Evolutionary conservation across 176 grass and related monocot species (phyloP).

Genomic region (Triticum monococcum): DNA sequence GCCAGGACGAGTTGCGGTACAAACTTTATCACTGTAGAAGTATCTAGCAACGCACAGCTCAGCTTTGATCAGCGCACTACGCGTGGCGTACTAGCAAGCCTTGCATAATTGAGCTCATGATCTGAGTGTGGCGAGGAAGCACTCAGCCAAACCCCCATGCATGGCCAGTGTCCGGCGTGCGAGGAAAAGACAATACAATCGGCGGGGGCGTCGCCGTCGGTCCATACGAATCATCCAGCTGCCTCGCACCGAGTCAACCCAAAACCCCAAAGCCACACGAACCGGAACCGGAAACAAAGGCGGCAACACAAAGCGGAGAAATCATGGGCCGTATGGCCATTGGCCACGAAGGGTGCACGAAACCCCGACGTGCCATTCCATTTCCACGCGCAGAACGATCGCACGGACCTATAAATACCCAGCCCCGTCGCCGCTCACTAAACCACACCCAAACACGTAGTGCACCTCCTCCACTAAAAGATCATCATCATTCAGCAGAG

Average conservation of each 20-base stretch:
- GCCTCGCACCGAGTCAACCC: constrained; percentile 44
- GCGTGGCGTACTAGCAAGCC: neutral
- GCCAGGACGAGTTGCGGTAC: too few species aligned
- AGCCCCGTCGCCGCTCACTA: neutral
- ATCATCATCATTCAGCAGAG: neutral
- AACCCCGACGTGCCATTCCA: neutral
- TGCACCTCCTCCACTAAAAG: neutral
- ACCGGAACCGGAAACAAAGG: neutral
- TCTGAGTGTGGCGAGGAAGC: neutral
- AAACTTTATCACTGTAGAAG: too few species aligned
- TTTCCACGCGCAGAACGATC: neutral
- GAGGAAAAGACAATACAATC: constrained; percentile 20
- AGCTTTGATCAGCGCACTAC: neutral
- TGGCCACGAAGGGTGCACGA: constrained; percentile 25
- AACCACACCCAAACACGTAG: constrained; percentile 26
- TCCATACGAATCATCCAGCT: constrained; percentile 30
- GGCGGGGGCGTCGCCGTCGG: constrained; percentile 25
- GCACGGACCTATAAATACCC: constrained; percentile 34
- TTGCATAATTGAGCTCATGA: neutral
- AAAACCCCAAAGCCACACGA: neutral
- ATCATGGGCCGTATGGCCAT: neutral
- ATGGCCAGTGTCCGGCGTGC: neutral
- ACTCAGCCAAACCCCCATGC: neutral
- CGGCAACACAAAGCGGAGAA: neutral
- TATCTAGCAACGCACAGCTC: neutral